A percentile compares a stretch with the other conserved stretches of the same genome.
These are phyloP conservation scores for Colletotrichum lini DNA, from an alignment of 2,329 filamentous ascomycete species.

Conservation along the genomic window DNA sequence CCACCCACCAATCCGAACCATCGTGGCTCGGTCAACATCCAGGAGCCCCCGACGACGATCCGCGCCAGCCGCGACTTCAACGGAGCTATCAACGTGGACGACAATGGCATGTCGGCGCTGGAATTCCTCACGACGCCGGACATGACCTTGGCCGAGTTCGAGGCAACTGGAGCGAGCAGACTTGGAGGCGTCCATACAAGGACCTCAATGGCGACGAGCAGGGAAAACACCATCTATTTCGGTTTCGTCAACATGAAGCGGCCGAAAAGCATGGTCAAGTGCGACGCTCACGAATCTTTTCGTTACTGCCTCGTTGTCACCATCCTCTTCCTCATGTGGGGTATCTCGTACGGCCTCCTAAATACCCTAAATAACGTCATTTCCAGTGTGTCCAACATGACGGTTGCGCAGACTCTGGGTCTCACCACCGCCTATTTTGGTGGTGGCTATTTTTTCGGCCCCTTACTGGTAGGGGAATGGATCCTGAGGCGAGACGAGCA, in stretches of 20 bases:
- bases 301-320: slow-evolving; percentile 83
- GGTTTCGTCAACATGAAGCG: slow-evolving; percentile 81
- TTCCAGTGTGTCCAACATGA: slow-evolving; percentile 73
- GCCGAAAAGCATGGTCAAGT: slow-evolving; percentile 79
- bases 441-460: slow-evolving; percentile 78
- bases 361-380: slow-evolving; percentile 85
- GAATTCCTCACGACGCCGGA: slow-evolving; percentile 64
- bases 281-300: slow-evolving; percentile 74
- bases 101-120: slow-evolving; percentile 51
- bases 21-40: slow-evolving; percentile 24
- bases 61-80: slow-evolving; percentile 31
- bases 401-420: slow-evolving; percentile 73
- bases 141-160: slow-evolving; percentile 37
- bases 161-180: slow-evolving; percentile 43
- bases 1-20: slow-evolving; percentile 33
- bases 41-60: slow-evolving; percentile 22
- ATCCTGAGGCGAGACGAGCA: slow-evolving; percentile 78
- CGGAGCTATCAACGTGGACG: slow-evolving; percentile 37
- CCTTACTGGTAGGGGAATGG: slow-evolving; percentile 78
- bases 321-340: slow-evolving; percentile 90
- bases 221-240: slow-evolving; percentile 73
- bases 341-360: slow-evolving; percentile 89
- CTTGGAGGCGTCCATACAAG: slow-evolving; percentile 49
- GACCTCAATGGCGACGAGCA: slow-evolving; percentile 53
- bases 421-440: slow-evolving; percentile 80